Evolutionary conservation across 2,329 filamentous ascomycete species (phyloP).

Genomic region (Bipolaris zeicola): DNA sequence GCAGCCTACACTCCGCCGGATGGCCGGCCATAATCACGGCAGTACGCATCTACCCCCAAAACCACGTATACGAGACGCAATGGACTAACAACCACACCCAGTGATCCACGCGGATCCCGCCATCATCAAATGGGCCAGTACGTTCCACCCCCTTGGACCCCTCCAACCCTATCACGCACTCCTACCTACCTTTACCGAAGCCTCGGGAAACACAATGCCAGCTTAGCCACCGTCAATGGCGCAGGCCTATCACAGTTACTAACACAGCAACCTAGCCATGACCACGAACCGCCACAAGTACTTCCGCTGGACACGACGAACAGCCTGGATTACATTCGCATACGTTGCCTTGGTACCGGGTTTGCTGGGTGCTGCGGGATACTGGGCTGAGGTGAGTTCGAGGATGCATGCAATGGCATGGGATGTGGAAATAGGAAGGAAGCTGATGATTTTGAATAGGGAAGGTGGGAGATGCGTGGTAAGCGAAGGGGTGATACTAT

Average conservation of each 20-base stretch:
- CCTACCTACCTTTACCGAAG: constrained; percentile 21
- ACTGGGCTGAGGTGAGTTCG: constrained; percentile 82
- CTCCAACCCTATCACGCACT: no score
- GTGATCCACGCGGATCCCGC: constrained; percentile 61
- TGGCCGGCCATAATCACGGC: constrained; percentile 38
- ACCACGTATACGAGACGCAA: constrained; percentile 15
- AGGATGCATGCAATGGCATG: background rate
- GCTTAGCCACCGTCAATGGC: background rate
- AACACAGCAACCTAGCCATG: constrained; percentile 67
- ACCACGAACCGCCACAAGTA: constrained; percentile 84
- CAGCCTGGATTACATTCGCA: constrained; percentile 77
- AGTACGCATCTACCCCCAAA: constrained; percentile 17
- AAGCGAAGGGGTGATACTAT: constrained; percentile 90
- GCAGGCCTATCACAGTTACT: constrained; percentile 8
- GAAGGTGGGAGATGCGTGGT: constrained; percentile 81
- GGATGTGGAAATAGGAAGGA: constrained; percentile 9
- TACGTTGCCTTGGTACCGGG: constrained; percentile 76
- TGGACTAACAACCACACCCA: constrained; percentile 40
- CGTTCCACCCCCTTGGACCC: constrained; percentile 41
- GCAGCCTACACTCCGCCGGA: constrained; percentile 25
- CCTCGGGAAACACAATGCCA: no score
- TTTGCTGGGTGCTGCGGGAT: constrained; percentile 73
- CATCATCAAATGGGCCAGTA: constrained; percentile 61
- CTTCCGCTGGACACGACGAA: constrained; percentile 91
- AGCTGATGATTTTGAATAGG: constrained; percentile 59